Evolutionary conservation across 2,329 filamentous ascomycete species (phyloP).

Genomic region (Parafenestella ontariensis): DNA sequence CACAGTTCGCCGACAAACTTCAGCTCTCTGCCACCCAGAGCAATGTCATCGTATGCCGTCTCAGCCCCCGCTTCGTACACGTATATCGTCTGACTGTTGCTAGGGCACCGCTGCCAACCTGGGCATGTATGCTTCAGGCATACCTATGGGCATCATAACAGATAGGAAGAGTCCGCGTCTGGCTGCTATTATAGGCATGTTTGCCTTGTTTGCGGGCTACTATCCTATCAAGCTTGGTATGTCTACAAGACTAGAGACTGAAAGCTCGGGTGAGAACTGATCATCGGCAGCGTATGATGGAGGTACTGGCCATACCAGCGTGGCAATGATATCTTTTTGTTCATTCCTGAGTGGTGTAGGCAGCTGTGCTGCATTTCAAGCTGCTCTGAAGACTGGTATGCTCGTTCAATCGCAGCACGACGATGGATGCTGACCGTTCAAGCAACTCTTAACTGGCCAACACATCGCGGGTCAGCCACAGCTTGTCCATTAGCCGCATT

Average conservation of each 20-base stretch:
- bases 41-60: constrained; percentile 78
- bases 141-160: constrained; percentile 87
- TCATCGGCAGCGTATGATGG: constrained; percentile 69
- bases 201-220: constrained; percentile 80
- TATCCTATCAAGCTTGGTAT: constrained; percentile 75
- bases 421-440: constrained; percentile 42
- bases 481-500: constrained; percentile 93
- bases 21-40: constrained; percentile 89
- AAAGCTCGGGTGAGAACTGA: constrained; percentile 30
- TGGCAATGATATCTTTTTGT: constrained; percentile 75
- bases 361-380: constrained; percentile 88
- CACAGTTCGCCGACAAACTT: constrained; percentile 88
- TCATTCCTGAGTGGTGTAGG: constrained; percentile 86
- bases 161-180: constrained; percentile 82
- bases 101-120: constrained; percentile 76
- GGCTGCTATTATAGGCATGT: constrained; percentile 75
- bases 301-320: constrained; percentile 65
- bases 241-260: constrained; percentile 2
- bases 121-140: constrained; percentile 91
- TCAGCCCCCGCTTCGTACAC: not conserved
- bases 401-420: too few species aligned
- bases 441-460: constrained; percentile 89
- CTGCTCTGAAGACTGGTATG: constrained; percentile 76
- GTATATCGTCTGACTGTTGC: constrained; percentile 33
- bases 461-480: constrained; percentile 89